phyloP scores from a whole-genome alignment of 2,329 filamentous ascomycete species.

The Ophiosphaerella herpotricha region DNA sequence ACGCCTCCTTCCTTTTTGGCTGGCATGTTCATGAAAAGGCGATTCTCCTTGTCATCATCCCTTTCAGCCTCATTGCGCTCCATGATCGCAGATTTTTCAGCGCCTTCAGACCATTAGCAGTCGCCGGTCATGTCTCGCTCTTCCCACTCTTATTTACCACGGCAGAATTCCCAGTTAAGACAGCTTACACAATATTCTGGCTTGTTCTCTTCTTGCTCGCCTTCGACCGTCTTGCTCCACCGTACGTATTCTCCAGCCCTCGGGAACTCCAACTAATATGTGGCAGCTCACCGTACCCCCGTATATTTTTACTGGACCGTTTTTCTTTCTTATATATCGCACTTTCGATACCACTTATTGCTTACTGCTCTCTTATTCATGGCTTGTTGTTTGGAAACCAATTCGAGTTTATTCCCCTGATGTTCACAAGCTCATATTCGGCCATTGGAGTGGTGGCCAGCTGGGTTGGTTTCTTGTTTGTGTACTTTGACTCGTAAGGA shows the following conservation, averaged over 20 bases:
- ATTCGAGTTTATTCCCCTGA: constrained; percentile 90
- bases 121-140: constrained; percentile 91
- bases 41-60: constrained; percentile 89
- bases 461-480: constrained; percentile 91
- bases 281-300: constrained; percentile 67
- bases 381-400: constrained; percentile 78
- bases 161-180: constrained; percentile 92
- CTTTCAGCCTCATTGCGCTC: constrained; percentile 89
- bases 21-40: constrained; percentile 99
- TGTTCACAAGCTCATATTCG: constrained; percentile 96
- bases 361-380: constrained; percentile 87
- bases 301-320: constrained; percentile 88
- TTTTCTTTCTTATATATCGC: constrained; percentile 90
- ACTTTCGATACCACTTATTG: constrained; percentile 83
- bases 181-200: constrained; percentile 91
- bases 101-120: constrained; percentile 88
- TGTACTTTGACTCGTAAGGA: constrained; percentile 68
- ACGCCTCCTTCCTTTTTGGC: constrained; percentile 94
- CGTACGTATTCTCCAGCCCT: constrained; percentile 50
- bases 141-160: constrained; percentile 93
- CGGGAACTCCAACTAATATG: constrained; percentile 17
- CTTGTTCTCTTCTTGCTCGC: constrained; percentile 80
- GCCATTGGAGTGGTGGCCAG: constrained; percentile 94
- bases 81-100: constrained; percentile 88
- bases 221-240: constrained; percentile 87